Evolutionary conservation across 306 rosid genomes (phyloP).

Genomic region (Cucurbita ficifolia): DNA sequence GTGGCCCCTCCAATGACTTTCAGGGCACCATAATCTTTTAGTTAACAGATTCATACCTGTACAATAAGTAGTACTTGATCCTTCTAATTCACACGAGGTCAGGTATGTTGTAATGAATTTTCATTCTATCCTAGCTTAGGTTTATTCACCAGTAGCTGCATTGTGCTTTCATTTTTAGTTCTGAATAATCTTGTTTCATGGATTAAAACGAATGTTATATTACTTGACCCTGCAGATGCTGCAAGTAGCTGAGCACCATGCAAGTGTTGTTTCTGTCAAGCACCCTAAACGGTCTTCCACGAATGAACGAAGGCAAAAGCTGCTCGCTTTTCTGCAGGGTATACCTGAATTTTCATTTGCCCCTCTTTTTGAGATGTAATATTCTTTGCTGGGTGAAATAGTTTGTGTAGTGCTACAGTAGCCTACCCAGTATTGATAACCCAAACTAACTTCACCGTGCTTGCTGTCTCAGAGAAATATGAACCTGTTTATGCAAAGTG

Average conservation of each 20-base stretch:
- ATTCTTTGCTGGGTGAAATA: background rate
- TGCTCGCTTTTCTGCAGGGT: constrained; percentile 93
- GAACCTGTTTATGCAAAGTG: constrained; percentile 90
- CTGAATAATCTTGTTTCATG: background rate
- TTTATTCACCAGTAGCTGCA: background rate
- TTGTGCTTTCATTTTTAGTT: background rate
- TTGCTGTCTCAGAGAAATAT: constrained; percentile 57
- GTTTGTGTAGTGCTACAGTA: background rate
- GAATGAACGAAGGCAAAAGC: constrained; percentile 77
- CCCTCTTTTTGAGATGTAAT: constrained; percentile 1
- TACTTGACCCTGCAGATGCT: constrained; percentile 60
- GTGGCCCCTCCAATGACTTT: constrained; percentile 6
- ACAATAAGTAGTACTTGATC: background rate
- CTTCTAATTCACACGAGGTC: background rate
- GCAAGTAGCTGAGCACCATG: constrained; percentile 89
- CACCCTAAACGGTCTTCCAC: constrained; percentile 69
- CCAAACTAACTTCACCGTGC: constrained; percentile 8
- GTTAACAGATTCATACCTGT: background rate
- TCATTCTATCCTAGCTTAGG: background rate
- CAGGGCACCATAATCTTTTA: background rate
- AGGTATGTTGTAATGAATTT: background rate
- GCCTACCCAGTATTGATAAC: constrained; percentile 6
- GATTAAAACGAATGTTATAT: constrained; percentile 10
- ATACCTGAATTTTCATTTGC: constrained; percentile 1
- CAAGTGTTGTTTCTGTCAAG: constrained; percentile 51